phyloP scores from a whole-genome alignment of 225 moss, liverwort and hornwort species.

The Physcomitrellopsis africana region DNA sequence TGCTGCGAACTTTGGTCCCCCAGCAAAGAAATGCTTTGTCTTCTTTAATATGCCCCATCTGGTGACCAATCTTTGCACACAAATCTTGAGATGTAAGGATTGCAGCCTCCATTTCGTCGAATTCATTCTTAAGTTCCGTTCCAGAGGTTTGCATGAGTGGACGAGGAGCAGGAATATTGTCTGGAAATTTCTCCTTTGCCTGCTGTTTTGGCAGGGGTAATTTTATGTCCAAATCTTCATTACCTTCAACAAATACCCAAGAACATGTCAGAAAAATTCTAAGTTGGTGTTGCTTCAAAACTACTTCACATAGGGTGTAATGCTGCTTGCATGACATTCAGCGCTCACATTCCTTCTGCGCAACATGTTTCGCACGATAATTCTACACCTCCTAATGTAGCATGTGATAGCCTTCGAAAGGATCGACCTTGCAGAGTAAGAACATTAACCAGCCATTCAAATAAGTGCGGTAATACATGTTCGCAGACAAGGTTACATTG shows the following conservation, averaged over 20 bases:
- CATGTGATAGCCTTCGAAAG: neutral
- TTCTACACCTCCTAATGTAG: neutral
- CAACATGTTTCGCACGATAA: too few species aligned
- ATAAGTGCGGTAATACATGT: neutral
- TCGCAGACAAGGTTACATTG: neutral
- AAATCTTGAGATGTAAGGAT: conserved; percentile 70
- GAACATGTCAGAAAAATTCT: conserved; percentile 13
- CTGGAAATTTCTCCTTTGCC: conserved; percentile 19
- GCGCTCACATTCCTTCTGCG: neutral
- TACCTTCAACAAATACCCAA: conserved; percentile 47
- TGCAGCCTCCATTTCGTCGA: conserved; percentile 76
- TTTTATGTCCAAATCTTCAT: conserved; percentile 48
- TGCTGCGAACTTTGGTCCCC: conserved; percentile 47
- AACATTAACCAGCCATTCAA: neutral
- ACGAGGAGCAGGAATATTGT: conserved; percentile 23
- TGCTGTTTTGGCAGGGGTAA: conserved; percentile 40
- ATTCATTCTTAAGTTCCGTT: conserved; percentile 49
- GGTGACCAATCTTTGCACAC: conserved; percentile 59
- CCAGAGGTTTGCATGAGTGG: conserved; percentile 24
- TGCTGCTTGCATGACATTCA: neutral
- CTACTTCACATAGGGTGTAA: neutral
- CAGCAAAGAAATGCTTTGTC: conserved; percentile 52
- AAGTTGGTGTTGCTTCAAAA: neutral
- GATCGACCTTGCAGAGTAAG: neutral
- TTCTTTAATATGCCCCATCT: conserved; percentile 57